Evolutionary conservation across 1,284 basidiomycete species (phyloP), one percentile per base, ranked within the genome.

Genomic region (Melanopsichium pennsylvanicum): DNA sequence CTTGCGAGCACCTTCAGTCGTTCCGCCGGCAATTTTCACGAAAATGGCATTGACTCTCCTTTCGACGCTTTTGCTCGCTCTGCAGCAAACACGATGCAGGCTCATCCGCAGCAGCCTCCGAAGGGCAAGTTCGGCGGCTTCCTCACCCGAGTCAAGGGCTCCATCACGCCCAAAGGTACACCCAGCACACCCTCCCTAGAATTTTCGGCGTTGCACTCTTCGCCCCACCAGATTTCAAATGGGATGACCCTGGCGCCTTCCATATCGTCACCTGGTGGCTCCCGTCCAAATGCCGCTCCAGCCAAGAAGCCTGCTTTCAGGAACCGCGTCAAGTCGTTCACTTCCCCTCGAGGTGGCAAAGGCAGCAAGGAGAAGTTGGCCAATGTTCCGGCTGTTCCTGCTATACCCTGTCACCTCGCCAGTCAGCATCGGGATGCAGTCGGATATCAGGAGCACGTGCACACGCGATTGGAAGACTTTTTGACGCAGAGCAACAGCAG

Each of bases 311-410:
- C 32, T 2, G 58, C 41, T 2, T 56, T 55, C 34, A 42, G 62
- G 5, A 22, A 13, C n/a, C 46, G 62, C 7, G 56, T 60, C 46
- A 66, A 56, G n/a, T 66, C 62, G 2, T 47, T 66, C 25, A 57
- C 62, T 9, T 46, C 62, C 15, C 39, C 37, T 39, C 46, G 46
- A 4, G 38, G 51, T 23, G 29, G 48, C 0, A 39, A 43, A n/a
- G 44, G 58, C 42, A 61, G 41, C 58, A 54, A 58, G 13, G 44
- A 51, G 7, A 31, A 40, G 5, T 11, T 29, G 12, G 38, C 26
- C 31, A 5, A 27, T 11, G 25, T 64, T 7, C 54, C 61, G 3
- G 44, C 54, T 6, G 45, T 58, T 3, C 61, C 61, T n/a, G 32
- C 48, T 6, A 46, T 64, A 4, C 55, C 54, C 5, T 26, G 40